phyloP scores from a whole-genome alignment of 2,329 filamentous ascomycete species.

The Beauveria bassiana region DNA sequence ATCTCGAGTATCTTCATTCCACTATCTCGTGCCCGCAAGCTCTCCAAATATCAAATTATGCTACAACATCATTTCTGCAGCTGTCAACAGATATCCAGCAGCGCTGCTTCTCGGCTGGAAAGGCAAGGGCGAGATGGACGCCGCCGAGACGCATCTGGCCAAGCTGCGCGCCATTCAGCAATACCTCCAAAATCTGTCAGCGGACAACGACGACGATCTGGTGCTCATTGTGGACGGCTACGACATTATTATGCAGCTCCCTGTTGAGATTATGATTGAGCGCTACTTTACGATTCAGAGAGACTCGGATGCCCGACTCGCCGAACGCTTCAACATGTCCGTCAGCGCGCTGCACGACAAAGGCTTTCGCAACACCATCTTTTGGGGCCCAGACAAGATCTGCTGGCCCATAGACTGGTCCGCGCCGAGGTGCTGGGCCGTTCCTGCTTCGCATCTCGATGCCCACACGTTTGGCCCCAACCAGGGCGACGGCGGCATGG shows the following conservation, averaged over 20 bases:
- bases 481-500: constrained; percentile 24
- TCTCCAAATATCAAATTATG: constrained; percentile 29
- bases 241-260: constrained; percentile 59
- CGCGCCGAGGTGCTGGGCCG: constrained; percentile 32
- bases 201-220: constrained; percentile 44
- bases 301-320: constrained; percentile 45
- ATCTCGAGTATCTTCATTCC: constrained; percentile 24
- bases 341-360: constrained; percentile 22
- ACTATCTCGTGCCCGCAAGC: constrained; percentile 32
- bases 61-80: constrained; percentile 30
- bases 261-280: constrained; percentile 52
- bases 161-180: constrained; percentile 29
- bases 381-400: constrained; percentile 38
- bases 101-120: constrained; percentile 33
- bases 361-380: constrained; percentile 30
- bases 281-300: constrained; percentile 50
- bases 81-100: constrained; percentile 29
- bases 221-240: constrained; percentile 56
- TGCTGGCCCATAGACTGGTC: constrained; percentile 31
- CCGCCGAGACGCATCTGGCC: constrained; percentile 29
- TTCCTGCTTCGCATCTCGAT: constrained; percentile 27
- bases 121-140: constrained; percentile 26
- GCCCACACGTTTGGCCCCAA: constrained; percentile 28
- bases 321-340: constrained; percentile 38
- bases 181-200: constrained; percentile 24